A percentile compares a stretch with the other conserved stretches of the same genome.
phyloP scores from a whole-genome alignment of 257 asterid genomes.

The Sherardia arvensis region DNA sequence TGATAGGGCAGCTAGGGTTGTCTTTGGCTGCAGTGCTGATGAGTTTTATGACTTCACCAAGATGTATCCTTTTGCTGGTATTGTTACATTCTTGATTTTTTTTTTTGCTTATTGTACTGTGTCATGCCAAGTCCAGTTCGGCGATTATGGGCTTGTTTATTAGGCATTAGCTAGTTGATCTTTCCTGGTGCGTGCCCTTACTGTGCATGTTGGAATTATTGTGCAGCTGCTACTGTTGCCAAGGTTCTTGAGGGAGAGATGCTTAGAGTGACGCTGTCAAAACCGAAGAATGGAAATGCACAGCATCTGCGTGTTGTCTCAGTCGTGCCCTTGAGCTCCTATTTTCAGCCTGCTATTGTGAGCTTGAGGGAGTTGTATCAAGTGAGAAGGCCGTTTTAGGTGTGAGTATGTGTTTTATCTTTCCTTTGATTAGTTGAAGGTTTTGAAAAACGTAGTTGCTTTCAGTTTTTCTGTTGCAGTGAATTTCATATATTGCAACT shows the following conservation, averaged over 20 bases:
- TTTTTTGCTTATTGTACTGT: neutral
- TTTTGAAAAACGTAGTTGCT: too few species aligned
- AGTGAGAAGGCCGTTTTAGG: conserved; percentile 23
- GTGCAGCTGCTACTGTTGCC: conserved; percentile 41
- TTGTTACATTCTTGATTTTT: neutral
- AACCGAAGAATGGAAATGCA: conserved; percentile 74
- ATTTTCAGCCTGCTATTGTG: conserved; percentile 59
- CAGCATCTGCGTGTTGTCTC: conserved; percentile 72
- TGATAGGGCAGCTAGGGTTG: conserved; percentile 71
- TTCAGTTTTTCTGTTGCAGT: too few species aligned
- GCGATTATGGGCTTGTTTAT: neutral
- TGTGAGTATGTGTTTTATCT: neutral
- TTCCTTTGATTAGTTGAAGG: too few species aligned
- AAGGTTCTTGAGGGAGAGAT: conserved; percentile 74
- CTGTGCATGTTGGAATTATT: neutral
- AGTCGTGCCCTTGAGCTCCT: conserved; percentile 53
- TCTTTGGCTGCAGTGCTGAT: conserved; percentile 91
- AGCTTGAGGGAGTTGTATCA: conserved; percentile 45
- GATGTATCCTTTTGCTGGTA: conserved; percentile 66
- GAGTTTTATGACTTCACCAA: conserved; percentile 73
- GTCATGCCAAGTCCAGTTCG: neutral
- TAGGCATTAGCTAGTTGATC: neutral
- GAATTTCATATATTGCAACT: too few species aligned
- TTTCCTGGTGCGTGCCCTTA: neutral
- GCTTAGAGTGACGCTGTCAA: conserved; percentile 59